These are phyloP conservation scores for Tricladium varicosporioides DNA, from an alignment of 2,329 filamentous ascomycete species.

Conservation along the genomic window DNA sequence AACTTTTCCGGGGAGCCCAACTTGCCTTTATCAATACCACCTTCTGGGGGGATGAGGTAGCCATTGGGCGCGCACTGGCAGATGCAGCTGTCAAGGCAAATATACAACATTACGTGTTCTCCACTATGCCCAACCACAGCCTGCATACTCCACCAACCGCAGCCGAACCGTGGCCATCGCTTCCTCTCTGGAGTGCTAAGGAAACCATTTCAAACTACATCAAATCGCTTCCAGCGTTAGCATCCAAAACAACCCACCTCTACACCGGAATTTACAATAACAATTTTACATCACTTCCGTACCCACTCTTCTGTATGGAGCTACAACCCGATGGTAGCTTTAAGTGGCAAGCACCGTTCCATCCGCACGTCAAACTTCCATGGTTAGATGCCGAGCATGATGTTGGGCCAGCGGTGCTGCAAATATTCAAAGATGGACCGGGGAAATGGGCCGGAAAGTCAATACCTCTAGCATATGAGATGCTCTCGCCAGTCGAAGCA, in stretches of 20 bases:
- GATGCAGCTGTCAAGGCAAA: conserved; percentile 83
- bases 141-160: conserved; percentile 58
- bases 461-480: conserved; percentile 87
- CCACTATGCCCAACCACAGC: conserved; percentile 93
- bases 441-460: conserved; percentile 77
- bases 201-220: conserved; percentile 92
- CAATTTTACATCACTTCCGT: conserved; percentile 91
- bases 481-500: conserved; percentile 78
- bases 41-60: conserved; percentile 91
- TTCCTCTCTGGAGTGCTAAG: conserved; percentile 91
- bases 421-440: conserved; percentile 92
- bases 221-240: conserved; percentile 58
- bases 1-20: conserved; percentile 80
- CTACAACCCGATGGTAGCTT: conserved; percentile 82
- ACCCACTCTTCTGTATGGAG: conserved; percentile 95
- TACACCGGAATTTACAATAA: conserved; percentile 99
- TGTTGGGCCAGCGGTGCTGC: conserved; percentile 84
- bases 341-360: conserved; percentile 90
- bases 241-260: conserved; percentile 84
- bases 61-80: conserved; percentile 83
- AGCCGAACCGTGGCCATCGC: conserved; percentile 62
- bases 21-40: conserved; percentile 98
- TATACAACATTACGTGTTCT: conserved; percentile 91
- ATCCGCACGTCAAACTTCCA: conserved; percentile 82
- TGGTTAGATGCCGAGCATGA: conserved; percentile 98